These are phyloP conservation scores for Tylopilus rubrobrunneus DNA, from an alignment of 768 basidiomycete genomes.

Conservation along the genomic window DNA sequence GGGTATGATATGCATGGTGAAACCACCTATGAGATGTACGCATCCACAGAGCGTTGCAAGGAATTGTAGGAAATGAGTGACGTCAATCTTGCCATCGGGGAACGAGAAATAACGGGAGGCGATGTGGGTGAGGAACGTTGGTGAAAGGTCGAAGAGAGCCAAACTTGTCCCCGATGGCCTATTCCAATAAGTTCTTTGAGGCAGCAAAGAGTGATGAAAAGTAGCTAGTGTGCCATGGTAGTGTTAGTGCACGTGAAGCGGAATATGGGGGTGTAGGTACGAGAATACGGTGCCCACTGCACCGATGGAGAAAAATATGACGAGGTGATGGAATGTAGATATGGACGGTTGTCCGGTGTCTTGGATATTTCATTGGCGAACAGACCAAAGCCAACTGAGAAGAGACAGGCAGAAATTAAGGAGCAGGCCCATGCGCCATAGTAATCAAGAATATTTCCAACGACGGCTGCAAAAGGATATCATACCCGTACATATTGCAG, in stretches of 20 bases:
- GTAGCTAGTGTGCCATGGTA: constrained; percentile 36
- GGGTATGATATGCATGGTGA: constrained; percentile 34
- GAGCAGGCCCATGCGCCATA: constrained; percentile 70
- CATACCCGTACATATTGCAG: background rate
- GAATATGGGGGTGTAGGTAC: constrained; percentile 40
- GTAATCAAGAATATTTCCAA: constrained; percentile 64
- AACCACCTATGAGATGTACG: constrained; percentile 52
- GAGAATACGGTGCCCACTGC: constrained; percentile 71
- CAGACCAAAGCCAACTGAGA: constrained; percentile 55
- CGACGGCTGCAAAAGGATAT: constrained; percentile 69
- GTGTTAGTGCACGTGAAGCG: background rate
- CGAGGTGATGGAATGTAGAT: constrained; percentile 49
- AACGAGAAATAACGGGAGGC: constrained; percentile 61
- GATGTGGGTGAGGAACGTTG: constrained; percentile 63
- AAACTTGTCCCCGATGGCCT: constrained; percentile 58
- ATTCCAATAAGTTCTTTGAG: constrained; percentile 67
- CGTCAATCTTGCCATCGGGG: constrained; percentile 40
- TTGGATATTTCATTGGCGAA: constrained; percentile 58
- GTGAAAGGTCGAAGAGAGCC: constrained; percentile 79
- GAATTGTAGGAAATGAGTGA: constrained; percentile 51
- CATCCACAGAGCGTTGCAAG: constrained; percentile 51
- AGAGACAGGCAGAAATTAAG: constrained; percentile 54
- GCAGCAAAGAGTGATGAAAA: constrained; percentile 77
- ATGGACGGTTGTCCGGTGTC: constrained; percentile 39
- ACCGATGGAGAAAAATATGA: constrained; percentile 55